These are phyloP conservation scores for Colletotrichum sublineola DNA, from an alignment of 2,329 filamentous ascomycete species.

Conservation along the genomic window DNA sequence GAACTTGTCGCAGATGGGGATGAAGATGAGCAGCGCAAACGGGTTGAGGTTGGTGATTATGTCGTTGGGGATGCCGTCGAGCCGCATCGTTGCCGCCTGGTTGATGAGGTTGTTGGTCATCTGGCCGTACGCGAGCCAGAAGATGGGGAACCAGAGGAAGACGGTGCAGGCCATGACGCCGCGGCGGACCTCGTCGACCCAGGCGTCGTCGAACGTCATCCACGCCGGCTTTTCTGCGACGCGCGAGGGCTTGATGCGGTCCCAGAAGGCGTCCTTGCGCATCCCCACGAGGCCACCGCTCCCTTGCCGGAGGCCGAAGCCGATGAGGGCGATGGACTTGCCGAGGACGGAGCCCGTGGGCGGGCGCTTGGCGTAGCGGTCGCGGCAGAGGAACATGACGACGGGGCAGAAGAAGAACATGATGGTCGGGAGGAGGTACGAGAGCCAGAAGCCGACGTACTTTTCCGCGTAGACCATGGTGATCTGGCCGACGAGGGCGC, in stretches of 20 bases:
- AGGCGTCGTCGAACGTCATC: constrained; percentile 76
- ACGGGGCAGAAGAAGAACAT: constrained; percentile 71
- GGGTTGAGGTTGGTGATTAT: constrained; percentile 41
- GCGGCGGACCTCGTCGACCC: constrained; percentile 73
- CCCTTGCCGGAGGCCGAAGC: constrained; percentile 29
- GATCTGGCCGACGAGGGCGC: constrained; percentile 65
- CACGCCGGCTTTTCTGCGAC: constrained; percentile 55
- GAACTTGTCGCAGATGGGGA: constrained; percentile 74
- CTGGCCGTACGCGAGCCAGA: constrained; percentile 40
- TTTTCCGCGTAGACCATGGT: constrained; percentile 70
- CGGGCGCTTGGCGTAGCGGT: constrained; percentile 58
- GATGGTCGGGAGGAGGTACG: constrained; percentile 59
- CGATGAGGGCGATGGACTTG: constrained; percentile 55
- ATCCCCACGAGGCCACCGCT: constrained; percentile 55
- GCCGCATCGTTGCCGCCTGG: constrained; percentile 38
- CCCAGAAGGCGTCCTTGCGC: constrained; percentile 63
- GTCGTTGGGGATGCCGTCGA: constrained; percentile 38
- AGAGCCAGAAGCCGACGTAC: constrained; percentile 65
- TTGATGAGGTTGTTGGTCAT: constrained; percentile 40
- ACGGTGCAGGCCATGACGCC: constrained; percentile 67
- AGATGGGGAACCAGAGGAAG: constrained; percentile 57
- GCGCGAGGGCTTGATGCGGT: constrained; percentile 60
- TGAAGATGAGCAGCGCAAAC: constrained; percentile 79
- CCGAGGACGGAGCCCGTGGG: constrained; percentile 65
- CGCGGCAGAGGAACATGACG: constrained; percentile 63